Base-by-base conservation (phyloP, 2,329 filamentous ascomycete genomes). In the Alternaria ethzedia region DNA sequence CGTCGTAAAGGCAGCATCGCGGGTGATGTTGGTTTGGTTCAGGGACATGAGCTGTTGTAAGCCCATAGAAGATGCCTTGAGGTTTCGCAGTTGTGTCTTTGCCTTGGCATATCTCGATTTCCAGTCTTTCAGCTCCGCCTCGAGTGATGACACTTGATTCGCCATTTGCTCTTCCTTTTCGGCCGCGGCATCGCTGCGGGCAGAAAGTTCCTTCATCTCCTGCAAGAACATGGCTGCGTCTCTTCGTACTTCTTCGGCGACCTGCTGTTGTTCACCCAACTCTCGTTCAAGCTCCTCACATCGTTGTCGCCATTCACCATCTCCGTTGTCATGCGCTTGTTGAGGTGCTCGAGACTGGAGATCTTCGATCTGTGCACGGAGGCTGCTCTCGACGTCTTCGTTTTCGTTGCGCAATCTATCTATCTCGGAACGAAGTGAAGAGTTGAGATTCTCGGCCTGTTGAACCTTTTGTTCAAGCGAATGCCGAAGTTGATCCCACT, bases 41-140 rank as follows among this genome's bases (percentile, higher is more conserved):
- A 73, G 74, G 8, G 76, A 79, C 12, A 74, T 71, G 64, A 90
- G 87, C 8, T 91, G 88, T 46, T 86, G 83, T 46, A 96, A 83
- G 12, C 92, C 93, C 64, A 92, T 88, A 0, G 94, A 96, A 1
- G 93, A 93, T 6, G 92, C 90, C 55, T 93, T 90, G 77, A 97
- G 86, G 74, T 87, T 91, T 55, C 94, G 89, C 52, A 97, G 84
- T 79, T 97, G 94, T 3, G 95, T 92, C 83, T 96, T 97, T 41
- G 92, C 87, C 70, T 90, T 91, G 25, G 94, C 91, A 76, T 97
- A 98, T 49, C 94, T 91, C 71, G 90, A 89, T 76, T 94, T 93
- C 96, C 96, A 99, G 54, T 94, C 90, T 58, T 91, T 91, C 50
- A 97, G 89, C 76, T 98, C 94, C 21, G 88, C 85, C 79, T 97